Base-by-base conservation (phyloP, 2,329 filamentous ascomycete species). In the Didymella pomorum region DNA sequence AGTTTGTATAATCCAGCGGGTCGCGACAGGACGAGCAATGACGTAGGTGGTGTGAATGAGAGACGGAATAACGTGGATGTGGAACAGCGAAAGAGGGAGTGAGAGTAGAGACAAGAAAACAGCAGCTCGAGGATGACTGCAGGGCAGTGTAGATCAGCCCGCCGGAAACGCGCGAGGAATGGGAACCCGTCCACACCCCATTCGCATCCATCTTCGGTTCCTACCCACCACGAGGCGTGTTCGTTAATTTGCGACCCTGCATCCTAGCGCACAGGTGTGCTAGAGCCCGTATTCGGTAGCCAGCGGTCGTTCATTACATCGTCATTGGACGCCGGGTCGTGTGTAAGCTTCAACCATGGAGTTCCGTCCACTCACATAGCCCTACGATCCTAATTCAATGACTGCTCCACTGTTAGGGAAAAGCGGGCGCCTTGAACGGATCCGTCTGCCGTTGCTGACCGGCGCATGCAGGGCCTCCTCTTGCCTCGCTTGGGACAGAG, bases 401-500 rank as follows among this genome's bases (percentile, higher is more conserved):
- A 37, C 35, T 35, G 42, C 16, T 14, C 20, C 31, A 37, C 55
- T 44, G 55, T 49, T 37, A 39, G 35, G 50, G 50, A 58, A 58
- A 58, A 58, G 56, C 41, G 56, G 55, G 28, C 29, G 31, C 25
- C 9, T 18, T 51, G 46, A 18, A 51, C 53, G 51, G 25, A 26
- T 46, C 33, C 31, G 31, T 20, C 42, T 41, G 42, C 44, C 55
- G 35, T 49, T 53, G 46, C 56, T 58, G 56, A 54, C 56, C 46
- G 56, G 26, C 48, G 29, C 35, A 20, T 20, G 35, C 35, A 18
- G 9, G 35, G 9, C 35, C 9, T 39, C 35, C 35, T 39, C 18
- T 20, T 39, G 10, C 7, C 35, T 18, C n/a, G 18, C 3, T 20
- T 9, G 18, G 4, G 20, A 18, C 0, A 9, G 8, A 3, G n/a